A percentile compares a stretch with the other conserved stretches of the same genome.
These are phyloP conservation scores for Melanogaster broomeanus DNA, from an alignment of 768 basidiomycete species.

Conservation along the genomic window DNA sequence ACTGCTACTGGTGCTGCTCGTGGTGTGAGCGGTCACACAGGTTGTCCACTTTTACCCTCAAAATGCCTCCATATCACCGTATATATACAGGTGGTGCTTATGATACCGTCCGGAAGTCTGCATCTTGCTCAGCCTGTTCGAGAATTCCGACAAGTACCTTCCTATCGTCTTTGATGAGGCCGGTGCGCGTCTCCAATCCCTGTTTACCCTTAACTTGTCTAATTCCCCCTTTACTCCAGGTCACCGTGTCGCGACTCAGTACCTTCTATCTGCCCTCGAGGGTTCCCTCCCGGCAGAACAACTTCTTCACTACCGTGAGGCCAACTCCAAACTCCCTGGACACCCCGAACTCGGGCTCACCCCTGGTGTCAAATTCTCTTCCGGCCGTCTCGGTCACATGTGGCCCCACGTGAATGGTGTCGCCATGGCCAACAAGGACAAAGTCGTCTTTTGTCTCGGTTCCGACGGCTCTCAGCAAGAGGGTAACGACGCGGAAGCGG, in stretches of 20 bases:
- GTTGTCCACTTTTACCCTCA: constrained; percentile 30
- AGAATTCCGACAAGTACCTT: constrained; percentile 58
- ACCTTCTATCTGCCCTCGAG: constrained; percentile 77
- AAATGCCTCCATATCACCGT: neutral
- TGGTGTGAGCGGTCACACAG: constrained; percentile 86
- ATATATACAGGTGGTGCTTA: constrained; percentile 55
- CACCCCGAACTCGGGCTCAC: constrained; percentile 90
- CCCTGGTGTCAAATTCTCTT: constrained; percentile 92
- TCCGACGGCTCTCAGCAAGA: constrained; percentile 93
- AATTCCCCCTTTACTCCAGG: constrained; percentile 44
- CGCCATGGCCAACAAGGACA: constrained; percentile 74
- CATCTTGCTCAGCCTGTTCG: constrained; percentile 74
- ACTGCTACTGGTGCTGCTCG: constrained; percentile 85
- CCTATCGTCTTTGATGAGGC: constrained; percentile 82
- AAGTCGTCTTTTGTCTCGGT: constrained; percentile 79
- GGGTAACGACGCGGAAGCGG: constrained; percentile 89
- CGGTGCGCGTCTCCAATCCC: constrained; percentile 44
- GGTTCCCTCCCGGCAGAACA: constrained; percentile 73
- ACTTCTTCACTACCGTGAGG: constrained; percentile 82
- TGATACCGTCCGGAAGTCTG: constrained; percentile 86
- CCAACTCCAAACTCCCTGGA: constrained; percentile 84
- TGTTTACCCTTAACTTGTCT: neutral
- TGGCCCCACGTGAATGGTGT: constrained; percentile 90
- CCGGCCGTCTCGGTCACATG: constrained; percentile 90
- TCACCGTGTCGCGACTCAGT: constrained; percentile 90